phyloP scores from a whole-genome alignment of 1,284 basidiomycete genomes.

The Tilletia walkeri region DNA sequence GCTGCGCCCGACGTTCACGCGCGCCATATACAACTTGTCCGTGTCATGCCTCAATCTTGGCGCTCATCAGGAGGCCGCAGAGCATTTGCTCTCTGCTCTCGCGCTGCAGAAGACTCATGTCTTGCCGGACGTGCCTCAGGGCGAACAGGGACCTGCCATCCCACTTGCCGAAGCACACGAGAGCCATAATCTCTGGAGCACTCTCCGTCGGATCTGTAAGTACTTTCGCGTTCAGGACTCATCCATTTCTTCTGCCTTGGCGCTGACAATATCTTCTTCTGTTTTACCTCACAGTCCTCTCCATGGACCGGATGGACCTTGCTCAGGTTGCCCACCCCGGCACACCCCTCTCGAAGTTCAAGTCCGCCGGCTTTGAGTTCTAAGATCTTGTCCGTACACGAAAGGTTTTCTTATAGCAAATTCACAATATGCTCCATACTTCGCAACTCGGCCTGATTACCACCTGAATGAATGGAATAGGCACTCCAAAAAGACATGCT shows the following conservation, averaged over 20 bases:
- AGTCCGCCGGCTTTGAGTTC: constrained; percentile 80
- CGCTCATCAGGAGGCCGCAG: constrained; percentile 90
- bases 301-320: constrained; percentile 60
- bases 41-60: constrained; percentile 96
- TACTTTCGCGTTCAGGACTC: not conserved
- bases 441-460: too few species aligned
- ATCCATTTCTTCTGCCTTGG: not conserved
- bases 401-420: too few species aligned
- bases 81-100: constrained; percentile 92
- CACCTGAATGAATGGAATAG: too few species aligned
- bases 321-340: constrained; percentile 61
- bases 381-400: constrained; percentile 47
- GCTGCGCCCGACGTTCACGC: constrained; percentile 89
- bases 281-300: constrained; percentile 28
- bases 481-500: too few species aligned
- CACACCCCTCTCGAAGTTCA: constrained; percentile 68
- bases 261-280: not conserved
- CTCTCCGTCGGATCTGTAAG: constrained; percentile 71
- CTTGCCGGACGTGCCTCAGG: constrained; percentile 48
- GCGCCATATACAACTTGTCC: constrained; percentile 95
- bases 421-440: too few species aligned
- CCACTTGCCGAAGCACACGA: constrained; percentile 51
- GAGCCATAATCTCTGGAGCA: constrained; percentile 75
- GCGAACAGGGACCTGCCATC: constrained; percentile 27
- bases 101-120: constrained; percentile 66